Evolutionary conservation across 1,284 basidiomycete genomes (phyloP).

Genomic region (Omphalotus olearius): DNA sequence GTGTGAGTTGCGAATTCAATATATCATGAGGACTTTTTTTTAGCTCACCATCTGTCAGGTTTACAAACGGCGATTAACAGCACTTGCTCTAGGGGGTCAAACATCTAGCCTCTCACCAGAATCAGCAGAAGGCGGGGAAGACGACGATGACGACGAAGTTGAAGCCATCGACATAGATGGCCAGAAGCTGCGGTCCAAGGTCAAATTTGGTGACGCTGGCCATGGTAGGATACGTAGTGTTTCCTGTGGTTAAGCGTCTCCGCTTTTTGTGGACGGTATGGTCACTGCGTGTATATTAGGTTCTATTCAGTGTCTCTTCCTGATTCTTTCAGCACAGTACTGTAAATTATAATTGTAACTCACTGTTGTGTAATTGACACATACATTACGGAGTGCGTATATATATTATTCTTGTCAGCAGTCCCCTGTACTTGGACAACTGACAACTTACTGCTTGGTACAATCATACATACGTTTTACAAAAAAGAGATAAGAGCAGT

Average conservation of each 20-base stretch:
- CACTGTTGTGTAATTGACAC: too few species aligned
- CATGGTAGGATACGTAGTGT: slow-evolving; percentile 30
- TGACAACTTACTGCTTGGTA: not conserved
- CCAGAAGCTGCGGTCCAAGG: slow-evolving; percentile 17
- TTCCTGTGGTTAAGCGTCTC: slow-evolving; percentile 18
- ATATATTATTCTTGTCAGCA: too few species aligned
- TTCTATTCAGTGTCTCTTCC: too few species aligned
- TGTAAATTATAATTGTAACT: too few species aligned
- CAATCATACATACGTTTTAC: not conserved
- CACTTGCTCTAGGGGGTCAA: slow-evolving; percentile 47
- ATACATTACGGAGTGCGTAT: too few species aligned
- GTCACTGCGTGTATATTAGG: too few species aligned
- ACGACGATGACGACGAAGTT: slow-evolving; percentile 21
- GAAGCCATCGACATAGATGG: slow-evolving; percentile 21
- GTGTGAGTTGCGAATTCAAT: slow-evolving; percentile 43
- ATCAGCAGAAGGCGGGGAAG: slow-evolving; percentile 2
- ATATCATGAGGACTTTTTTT: not conserved
- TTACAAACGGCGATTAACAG: slow-evolving; percentile 49
- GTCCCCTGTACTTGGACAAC: too few species aligned
- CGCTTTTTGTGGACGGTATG: not conserved
- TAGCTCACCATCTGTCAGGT: slow-evolving; percentile 26
- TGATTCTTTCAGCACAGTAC: too few species aligned
- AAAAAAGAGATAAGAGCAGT: not conserved
- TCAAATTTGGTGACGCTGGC: slow-evolving; percentile 26
- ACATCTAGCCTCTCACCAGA: slow-evolving; percentile 12